A percentile compares a stretch with the other conserved stretches of the same genome.
Evolutionary conservation across 305 asterid genomes (phyloP).

Genomic region (Fraxinus paxiana): DNA sequence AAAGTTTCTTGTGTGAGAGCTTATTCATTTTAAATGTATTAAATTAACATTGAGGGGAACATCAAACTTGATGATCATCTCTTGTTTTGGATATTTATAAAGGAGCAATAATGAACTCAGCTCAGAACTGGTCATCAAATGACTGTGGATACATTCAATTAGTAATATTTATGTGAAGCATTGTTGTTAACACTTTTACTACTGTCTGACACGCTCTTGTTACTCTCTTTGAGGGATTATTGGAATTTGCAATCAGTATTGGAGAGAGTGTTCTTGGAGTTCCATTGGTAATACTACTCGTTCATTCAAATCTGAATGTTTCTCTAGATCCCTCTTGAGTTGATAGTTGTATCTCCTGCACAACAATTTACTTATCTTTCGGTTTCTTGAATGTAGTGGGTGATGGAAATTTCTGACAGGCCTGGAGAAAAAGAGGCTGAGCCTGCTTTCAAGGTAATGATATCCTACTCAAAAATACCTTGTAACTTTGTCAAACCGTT

Average conservation of each 20-base stretch:
- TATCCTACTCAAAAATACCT: neutral
- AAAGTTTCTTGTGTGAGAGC: neutral
- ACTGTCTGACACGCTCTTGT: conserved; percentile 36
- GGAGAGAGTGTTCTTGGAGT: conserved; percentile 80
- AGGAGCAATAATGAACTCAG: conserved; percentile 1
- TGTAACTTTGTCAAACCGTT: conserved; percentile 3
- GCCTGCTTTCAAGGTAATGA: conserved; percentile 90
- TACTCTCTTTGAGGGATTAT: conserved; percentile 50
- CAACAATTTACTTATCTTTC: conserved; percentile 20
- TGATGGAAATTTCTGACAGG: conserved; percentile 74
- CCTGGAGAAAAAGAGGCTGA: conserved; percentile 81
- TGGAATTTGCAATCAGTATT: conserved; percentile 55
- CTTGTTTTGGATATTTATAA: neutral
- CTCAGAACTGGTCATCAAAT: neutral
- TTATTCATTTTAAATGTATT: neutral
- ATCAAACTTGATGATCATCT: neutral
- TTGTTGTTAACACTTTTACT: conserved; percentile 17
- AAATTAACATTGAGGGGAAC: neutral
- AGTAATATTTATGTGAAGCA: neutral
- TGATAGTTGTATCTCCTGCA: conserved; percentile 16
- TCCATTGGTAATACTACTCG: conserved; percentile 64
- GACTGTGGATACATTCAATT: neutral
- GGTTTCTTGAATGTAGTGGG: conserved; percentile 56
- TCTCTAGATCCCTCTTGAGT: neutral
- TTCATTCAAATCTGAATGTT: conserved; percentile 7